Evolutionary conservation across 352 stramenopile species (phyloP).

Genomic region (Globisporangium recalcitrans): DNA sequence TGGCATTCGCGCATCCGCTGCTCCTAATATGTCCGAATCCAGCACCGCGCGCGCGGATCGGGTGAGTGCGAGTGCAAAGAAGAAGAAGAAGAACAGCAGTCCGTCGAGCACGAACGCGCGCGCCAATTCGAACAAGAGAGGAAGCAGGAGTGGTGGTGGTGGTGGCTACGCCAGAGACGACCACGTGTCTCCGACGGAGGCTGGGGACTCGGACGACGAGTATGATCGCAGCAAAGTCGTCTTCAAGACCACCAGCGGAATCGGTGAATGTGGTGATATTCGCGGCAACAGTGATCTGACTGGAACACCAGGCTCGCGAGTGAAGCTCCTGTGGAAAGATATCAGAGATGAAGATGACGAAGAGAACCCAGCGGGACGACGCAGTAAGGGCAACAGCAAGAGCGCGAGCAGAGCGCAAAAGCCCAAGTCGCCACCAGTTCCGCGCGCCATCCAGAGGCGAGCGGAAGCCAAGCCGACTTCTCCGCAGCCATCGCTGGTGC

Average conservation of each 20-base stretch:
- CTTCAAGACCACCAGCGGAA: not conserved
- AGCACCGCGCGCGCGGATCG: constrained; percentile 7
- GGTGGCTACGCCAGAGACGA: not conserved
- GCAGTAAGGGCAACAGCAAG: not conserved
- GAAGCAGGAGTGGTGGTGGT: not conserved
- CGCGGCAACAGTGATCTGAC: not conserved
- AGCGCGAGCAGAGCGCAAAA: not conserved
- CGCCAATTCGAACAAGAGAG: constrained; percentile 1
- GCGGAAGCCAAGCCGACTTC: not conserved
- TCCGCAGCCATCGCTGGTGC: not conserved
- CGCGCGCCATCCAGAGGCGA: constrained; percentile 9
- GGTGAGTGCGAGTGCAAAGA: not conserved
- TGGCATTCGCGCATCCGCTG: constrained; percentile 12
- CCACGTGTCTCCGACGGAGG: not conserved
- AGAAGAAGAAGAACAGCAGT: constrained; percentile 5
- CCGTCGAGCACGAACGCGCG: not conserved
- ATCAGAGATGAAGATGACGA: constrained; percentile 8
- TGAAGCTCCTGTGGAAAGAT: constrained; percentile 16
- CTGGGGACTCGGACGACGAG: constrained; percentile 6
- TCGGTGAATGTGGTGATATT: not conserved
- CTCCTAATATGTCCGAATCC: constrained; percentile 5
- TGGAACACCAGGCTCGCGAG: constrained; percentile 1
- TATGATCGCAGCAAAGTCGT: constrained; percentile 9
- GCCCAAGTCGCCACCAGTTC: not conserved
- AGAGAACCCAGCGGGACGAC: not conserved